Percentiles rank a stretch among this genome's conserved stretches.
phyloP scores from a whole-genome alignment of 75 land plant species.

The Ceratopteris richardii region DNA sequence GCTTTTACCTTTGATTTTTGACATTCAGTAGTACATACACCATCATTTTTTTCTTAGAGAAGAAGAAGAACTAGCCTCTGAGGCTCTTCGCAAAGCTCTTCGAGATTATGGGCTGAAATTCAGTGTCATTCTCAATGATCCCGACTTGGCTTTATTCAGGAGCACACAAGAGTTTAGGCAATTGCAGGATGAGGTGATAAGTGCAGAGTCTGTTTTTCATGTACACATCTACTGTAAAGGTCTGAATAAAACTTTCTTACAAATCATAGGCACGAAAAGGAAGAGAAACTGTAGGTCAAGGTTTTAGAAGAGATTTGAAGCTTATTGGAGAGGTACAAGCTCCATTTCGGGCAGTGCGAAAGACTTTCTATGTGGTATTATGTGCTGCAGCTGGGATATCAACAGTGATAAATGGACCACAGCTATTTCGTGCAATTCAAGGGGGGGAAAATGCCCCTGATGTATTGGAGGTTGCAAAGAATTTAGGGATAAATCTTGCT shows the following conservation, averaged over 20 bases:
- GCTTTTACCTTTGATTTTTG: background rate
- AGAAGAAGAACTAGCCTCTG: slow-evolving; percentile 71
- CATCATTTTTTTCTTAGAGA: slow-evolving; percentile 37
- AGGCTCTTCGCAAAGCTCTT: slow-evolving; percentile 70
- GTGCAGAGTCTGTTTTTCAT: too few relatives aligned
- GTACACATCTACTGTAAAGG: too few relatives aligned
- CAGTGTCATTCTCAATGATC: slow-evolving; percentile 85
- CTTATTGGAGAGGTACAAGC: slow-evolving; percentile 98
- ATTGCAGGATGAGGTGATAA: slow-evolving; percentile 83
- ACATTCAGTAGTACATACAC: too few relatives aligned
- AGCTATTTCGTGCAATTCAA: slow-evolving; percentile 58
- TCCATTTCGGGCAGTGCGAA: slow-evolving; percentile 88
- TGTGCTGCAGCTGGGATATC: slow-evolving; percentile 90
- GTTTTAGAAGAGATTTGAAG: slow-evolving; percentile 92
- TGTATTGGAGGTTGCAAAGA: slow-evolving; percentile 57
- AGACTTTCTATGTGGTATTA: slow-evolving; percentile 79
- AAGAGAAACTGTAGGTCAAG: slow-evolving; percentile 75
- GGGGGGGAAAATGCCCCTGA: slow-evolving; percentile 91
- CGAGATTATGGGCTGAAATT: slow-evolving; percentile 85
- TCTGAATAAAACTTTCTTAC: background rate
- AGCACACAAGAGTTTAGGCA: slow-evolving; percentile 81
- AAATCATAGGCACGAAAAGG: slow-evolving; percentile 71
- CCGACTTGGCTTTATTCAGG: slow-evolving; percentile 86
- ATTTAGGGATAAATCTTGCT: slow-evolving; percentile 73
- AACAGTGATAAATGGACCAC: slow-evolving; percentile 65